These are phyloP conservation scores for Monosporascus sp. DNA, from an alignment of 2,329 filamentous ascomycete genomes.

Conservation along the genomic window DNA sequence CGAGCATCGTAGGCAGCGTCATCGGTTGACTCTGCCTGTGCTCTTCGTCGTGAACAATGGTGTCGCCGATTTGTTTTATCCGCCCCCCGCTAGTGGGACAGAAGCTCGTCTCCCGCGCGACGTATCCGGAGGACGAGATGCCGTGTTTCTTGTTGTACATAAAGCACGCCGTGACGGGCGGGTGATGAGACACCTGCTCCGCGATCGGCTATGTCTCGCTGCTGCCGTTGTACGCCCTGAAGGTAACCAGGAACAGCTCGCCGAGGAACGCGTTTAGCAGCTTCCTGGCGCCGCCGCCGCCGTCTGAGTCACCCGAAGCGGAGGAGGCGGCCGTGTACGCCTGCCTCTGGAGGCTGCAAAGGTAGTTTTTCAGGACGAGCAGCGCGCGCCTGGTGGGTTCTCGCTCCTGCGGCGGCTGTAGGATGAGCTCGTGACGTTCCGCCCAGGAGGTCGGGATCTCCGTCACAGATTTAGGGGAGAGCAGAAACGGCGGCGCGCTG, in stretches of 20 bases:
- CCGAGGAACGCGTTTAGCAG: constrained; percentile 46
- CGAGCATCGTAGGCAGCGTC: constrained; percentile 20
- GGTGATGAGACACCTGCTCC: constrained; percentile 26
- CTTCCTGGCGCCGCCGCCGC: constrained; percentile 43
- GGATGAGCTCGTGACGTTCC: constrained; percentile 46
- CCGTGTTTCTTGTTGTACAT: constrained; percentile 19
- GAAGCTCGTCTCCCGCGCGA: constrained; percentile 21
- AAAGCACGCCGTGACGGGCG: constrained; percentile 22
- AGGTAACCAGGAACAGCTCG: constrained; percentile 38
- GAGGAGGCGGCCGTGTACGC: constrained; percentile 28
- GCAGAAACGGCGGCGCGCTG: constrained; percentile 51
- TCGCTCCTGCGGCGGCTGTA: constrained; percentile 35
- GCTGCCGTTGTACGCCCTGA: constrained; percentile 18
- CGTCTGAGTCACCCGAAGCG: background rate
- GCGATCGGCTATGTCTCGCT: constrained; percentile 15
- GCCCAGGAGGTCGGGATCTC: constrained; percentile 54
- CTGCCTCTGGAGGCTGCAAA: constrained; percentile 40
- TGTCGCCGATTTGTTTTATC: constrained; percentile 20
- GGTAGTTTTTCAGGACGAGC: constrained; percentile 43
- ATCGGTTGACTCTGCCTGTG: constrained; percentile 26
- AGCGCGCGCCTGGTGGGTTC: constrained; percentile 35
- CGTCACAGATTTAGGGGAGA: constrained; percentile 48
- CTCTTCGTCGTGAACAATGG: constrained; percentile 25
- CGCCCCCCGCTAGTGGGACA: constrained; percentile 14
- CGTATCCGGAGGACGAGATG: constrained; percentile 20